Evolutionary conservation across 345 rosid species (phyloP).

Genomic region (Populus euphratica): DNA sequence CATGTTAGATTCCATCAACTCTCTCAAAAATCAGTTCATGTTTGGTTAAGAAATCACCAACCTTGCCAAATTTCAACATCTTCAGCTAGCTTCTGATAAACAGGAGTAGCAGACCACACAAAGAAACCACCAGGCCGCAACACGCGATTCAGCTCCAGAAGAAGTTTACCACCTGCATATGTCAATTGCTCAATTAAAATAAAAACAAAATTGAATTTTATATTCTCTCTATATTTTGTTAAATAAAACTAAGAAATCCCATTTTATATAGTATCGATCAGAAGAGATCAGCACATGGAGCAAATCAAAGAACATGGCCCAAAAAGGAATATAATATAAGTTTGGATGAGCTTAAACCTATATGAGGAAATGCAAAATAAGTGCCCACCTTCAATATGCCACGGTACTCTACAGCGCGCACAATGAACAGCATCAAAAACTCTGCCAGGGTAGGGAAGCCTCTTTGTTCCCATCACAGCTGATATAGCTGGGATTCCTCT

Average conservation of each 20-base stretch:
- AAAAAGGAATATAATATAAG: background rate
- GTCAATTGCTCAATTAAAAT: background rate
- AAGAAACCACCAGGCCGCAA: constrained; percentile 89
- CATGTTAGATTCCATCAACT: constrained; percentile 23
- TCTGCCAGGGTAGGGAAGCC: constrained; percentile 91
- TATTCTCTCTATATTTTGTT: background rate
- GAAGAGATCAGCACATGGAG: background rate
- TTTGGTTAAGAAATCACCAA: constrained; percentile 20
- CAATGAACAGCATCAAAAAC: constrained; percentile 92
- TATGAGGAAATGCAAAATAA: background rate
- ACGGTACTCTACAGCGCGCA: constrained; percentile 98
- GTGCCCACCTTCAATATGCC: constrained; percentile 91
- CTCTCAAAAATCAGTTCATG: background rate
- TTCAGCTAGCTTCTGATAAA: constrained; percentile 69
- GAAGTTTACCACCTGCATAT: constrained; percentile 81
- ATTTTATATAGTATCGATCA: background rate
- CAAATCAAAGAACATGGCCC: background rate
- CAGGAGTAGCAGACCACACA: constrained; percentile 98
- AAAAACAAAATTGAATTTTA: background rate
- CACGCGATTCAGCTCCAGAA: constrained; percentile 81
- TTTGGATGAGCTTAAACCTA: background rate
- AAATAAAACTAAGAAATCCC: background rate
- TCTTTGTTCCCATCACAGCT: constrained; percentile 94
- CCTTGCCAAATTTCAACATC: constrained; percentile 94
- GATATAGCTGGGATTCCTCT: constrained; percentile 97